Evolutionary conservation across 768 basidiomycete species (phyloP), one percentile per base, ranked within the genome.

Genomic region (Boletales sp.): DNA sequence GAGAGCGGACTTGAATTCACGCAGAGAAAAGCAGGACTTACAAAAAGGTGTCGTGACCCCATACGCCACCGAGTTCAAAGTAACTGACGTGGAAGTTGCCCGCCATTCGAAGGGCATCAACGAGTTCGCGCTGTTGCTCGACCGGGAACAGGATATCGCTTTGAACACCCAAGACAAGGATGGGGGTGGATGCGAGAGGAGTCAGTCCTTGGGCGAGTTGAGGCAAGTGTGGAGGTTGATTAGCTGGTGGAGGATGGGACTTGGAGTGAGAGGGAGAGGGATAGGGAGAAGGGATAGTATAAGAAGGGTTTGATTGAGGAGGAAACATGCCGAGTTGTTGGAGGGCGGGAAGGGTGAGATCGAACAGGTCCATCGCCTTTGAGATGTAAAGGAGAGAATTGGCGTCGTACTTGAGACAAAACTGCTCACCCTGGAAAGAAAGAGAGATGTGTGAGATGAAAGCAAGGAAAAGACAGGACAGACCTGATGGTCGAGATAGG

Each of bases 311-410:
- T 55, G 45, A 5, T 50, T 61, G 5, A 27, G 58, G 63, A 19
- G 66, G 61, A 11, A 65, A 65, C 37, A 97, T 74, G 30, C 80
- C 76, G 29, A 97, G 79, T 21, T 80, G 80, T 42, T 78, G 67
- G 15, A 99, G 78, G 14, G 92, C 79, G 14, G 89, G 79, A 1
- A 74, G 72, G 5, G 92, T 93, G 82, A 99, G 85, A 71, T 97
- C 95, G 70, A 99, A 99, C 0, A 98, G 78, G 68, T 98, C 97
- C 97, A 99, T 99, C 30, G 97, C 97, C 70, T 98, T 99, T 6
- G 92, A 95, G 53, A 99, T 83, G 75, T 98, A 99, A 57, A 98
- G 93, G 69, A 98, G 85, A 2, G 94, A 97, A 72, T 98, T 99
- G 51, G 97, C 95, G 66, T 99, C 97, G 68, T 98, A 99, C 66